Base-by-base conservation (phyloP, 805 yeast species). In the Sugiyamaella americana region DNA sequence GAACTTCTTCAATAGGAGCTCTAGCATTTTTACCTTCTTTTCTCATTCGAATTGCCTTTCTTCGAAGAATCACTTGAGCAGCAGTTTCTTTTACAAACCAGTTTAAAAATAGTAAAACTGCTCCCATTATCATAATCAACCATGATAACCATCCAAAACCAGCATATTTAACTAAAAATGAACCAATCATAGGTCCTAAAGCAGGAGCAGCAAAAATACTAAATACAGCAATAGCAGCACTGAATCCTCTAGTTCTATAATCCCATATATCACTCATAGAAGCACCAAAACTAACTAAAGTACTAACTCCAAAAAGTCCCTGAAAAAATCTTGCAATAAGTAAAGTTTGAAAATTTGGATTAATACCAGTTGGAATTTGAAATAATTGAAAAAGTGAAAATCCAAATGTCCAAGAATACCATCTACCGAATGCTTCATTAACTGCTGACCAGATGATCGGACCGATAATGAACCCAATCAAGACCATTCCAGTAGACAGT, bases 371-470 rank as follows among this genome's bases (percentile, higher is more conserved):
- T 1, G 69, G 73, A 56, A 73, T 69, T 4, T 69, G 61, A 51
- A 73, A 66, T 21, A 71, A 51, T 22, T 60, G 49, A 51, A 61
- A 45, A 11, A 41, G 5, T 3, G 29, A 2, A 2, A 26, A 8
- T 57, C 29, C 18, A 58, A 50, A 24, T 13, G 24, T n/a, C 46
- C 73, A 5, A 73, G 55, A 1, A 78, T 52, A 46, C 79, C 53
- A 13, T 77, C 87, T 71, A 45, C 87, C 87, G 53, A 71, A 81
- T 37, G 82, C 57, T 60, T 82, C 87, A n/a, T 83, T 77, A 17
- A 80, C 62, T 13, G 87, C 87, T 29, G 85, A 88, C 80, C 85
- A 84, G 37, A 82, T 58, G 42, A 84, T 70, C 2, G 94, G 91
- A 24, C 91, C 88, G 1, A 84, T 73, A 1, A 89, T 91, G 65